These are phyloP conservation scores for Globisporangium sylvaticum DNA, from an alignment of 352 stramenopile species.

Conservation along the genomic window DNA sequence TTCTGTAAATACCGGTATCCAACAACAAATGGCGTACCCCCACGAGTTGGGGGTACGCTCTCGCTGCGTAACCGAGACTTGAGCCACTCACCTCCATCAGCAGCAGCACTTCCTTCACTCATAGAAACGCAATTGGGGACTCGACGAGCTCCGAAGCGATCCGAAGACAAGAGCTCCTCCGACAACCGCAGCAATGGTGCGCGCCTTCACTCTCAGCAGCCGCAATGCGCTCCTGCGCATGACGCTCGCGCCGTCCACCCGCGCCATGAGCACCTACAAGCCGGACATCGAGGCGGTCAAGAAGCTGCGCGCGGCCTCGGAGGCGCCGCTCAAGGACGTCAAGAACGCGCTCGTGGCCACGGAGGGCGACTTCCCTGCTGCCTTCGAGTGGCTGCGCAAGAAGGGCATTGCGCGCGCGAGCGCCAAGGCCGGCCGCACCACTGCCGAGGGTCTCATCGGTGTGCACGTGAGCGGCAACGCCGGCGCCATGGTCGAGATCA, in stretches of 20 bases:
- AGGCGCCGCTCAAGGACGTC: slow-evolving; percentile 87
- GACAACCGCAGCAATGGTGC: slow-evolving; percentile 10
- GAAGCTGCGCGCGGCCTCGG: slow-evolving; percentile 81
- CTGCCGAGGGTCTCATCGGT: slow-evolving; percentile 72
- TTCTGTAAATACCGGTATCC: neutral
- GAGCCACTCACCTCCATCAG: neutral
- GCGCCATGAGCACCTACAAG: slow-evolving; percentile 71
- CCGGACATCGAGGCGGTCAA: slow-evolving; percentile 85
- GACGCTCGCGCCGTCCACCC: slow-evolving; percentile 13
- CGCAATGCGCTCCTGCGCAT: slow-evolving; percentile 10
- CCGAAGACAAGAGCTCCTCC: neutral
- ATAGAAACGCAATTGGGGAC: slow-evolving; percentile 4
- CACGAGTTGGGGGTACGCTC: neutral
- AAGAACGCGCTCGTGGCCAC: slow-evolving; percentile 84
- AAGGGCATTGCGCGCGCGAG: slow-evolving; percentile 82
- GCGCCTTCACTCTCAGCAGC: slow-evolving; percentile 10
- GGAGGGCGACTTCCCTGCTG: slow-evolving; percentile 73
- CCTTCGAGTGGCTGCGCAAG: slow-evolving; percentile 88
- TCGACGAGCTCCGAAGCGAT: neutral
- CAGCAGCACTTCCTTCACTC: neutral
- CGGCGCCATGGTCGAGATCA: slow-evolving; percentile 90
- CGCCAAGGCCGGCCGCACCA: slow-evolving; percentile 72
- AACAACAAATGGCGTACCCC: too few species aligned
- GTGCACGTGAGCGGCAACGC: slow-evolving; percentile 72
- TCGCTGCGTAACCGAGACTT: neutral